phyloP scores from a whole-genome alignment of 2,329 filamentous ascomycete species.

The Fusarium sp. region DNA sequence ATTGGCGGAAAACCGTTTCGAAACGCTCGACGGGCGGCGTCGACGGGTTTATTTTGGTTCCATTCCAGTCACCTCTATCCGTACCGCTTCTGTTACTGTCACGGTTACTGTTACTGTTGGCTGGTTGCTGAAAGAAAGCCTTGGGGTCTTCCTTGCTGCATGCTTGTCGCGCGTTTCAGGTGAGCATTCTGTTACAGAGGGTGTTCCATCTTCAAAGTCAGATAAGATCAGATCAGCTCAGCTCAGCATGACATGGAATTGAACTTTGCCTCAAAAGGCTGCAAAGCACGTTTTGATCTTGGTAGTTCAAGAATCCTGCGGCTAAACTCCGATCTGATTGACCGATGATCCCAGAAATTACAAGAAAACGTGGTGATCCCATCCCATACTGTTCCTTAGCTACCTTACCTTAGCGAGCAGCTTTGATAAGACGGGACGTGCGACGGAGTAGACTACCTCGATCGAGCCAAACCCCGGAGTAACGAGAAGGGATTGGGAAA shows the following conservation, averaged over 20 bases:
- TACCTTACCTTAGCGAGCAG: neutral
- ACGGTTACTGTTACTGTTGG: neutral
- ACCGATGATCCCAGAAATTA: slow-evolving; percentile 18
- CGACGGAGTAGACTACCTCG: slow-evolving; percentile 22
- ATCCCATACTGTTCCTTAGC: neutral
- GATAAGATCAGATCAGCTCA: slow-evolving; percentile 25
- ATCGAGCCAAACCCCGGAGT: slow-evolving; percentile 27
- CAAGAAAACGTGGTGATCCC: slow-evolving; percentile 26
- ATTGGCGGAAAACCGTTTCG: slow-evolving; percentile 47
- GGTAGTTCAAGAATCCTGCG: slow-evolving; percentile 7
- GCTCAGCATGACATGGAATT: neutral
- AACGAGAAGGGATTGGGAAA: slow-evolving; percentile 20
- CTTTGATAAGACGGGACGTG: slow-evolving; percentile 26
- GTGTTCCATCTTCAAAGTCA: slow-evolving; percentile 15
- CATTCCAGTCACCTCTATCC: neutral
- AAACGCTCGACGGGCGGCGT: slow-evolving; percentile 41
- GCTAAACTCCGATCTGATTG: slow-evolving; percentile 18
- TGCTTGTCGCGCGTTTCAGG: slow-evolving; percentile 33
- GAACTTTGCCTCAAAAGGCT: slow-evolving; percentile 2
- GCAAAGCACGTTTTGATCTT: slow-evolving; percentile 5
- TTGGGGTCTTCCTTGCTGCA: slow-evolving; percentile 14
- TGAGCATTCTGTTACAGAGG: slow-evolving; percentile 36
- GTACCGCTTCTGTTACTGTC: neutral
- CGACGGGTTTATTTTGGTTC: slow-evolving; percentile 13
- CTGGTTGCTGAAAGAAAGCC: neutral